A percentile compares a stretch with the other conserved stretches of the same genome.
These are phyloP conservation scores for Thraustotheca clavata DNA, from an alignment of 352 stramenopile species.

Conservation along the genomic window DNA sequence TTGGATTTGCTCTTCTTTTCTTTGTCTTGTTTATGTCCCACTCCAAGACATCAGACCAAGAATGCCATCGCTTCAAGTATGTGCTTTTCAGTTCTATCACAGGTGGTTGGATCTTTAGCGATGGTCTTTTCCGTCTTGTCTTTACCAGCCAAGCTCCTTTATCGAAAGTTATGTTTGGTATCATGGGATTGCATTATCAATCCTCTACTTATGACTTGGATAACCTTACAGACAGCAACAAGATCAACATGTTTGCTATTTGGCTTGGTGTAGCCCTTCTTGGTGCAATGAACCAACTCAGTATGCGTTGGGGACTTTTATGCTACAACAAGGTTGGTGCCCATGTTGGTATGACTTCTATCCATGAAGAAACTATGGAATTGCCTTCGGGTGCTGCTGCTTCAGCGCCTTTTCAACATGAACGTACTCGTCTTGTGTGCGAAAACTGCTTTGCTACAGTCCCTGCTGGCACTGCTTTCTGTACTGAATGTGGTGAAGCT, in stretches of 20 bases:
- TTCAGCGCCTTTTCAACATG: slow-evolving; percentile 35
- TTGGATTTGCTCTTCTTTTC: slow-evolving; percentile 84
- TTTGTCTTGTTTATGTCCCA: slow-evolving; percentile 64
- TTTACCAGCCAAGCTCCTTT: slow-evolving; percentile 42
- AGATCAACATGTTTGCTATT: slow-evolving; percentile 72
- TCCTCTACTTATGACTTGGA: slow-evolving; percentile 36
- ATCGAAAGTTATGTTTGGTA: slow-evolving; percentile 48
- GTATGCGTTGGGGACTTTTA: slow-evolving; percentile 81
- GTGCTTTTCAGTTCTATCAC: slow-evolving; percentile 62
- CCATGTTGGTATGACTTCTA: slow-evolving; percentile 49
- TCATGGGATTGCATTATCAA: slow-evolving; percentile 53
- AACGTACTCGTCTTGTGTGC: slow-evolving; percentile 76
- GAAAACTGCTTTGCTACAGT: slow-evolving; percentile 87
- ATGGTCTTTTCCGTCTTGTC: slow-evolving; percentile 66
- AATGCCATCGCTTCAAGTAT: slow-evolving; percentile 88
- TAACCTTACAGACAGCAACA: slow-evolving; percentile 34
- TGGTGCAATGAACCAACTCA: slow-evolving; percentile 65
- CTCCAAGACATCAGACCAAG: slow-evolving; percentile 73
- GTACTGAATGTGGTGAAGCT: slow-evolving; percentile 80
- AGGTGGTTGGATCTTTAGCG: slow-evolving; percentile 65
- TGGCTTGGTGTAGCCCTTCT: slow-evolving; percentile 56
- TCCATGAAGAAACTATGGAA: slow-evolving; percentile 54
- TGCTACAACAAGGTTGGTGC: slow-evolving; percentile 84
- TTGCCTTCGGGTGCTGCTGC: slow-evolving; percentile 62
- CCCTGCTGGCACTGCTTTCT: slow-evolving; percentile 72